Base-by-base conservation (phyloP, 192 early-diverging fungal genomes). In the Coemansia asiatica region DNA sequence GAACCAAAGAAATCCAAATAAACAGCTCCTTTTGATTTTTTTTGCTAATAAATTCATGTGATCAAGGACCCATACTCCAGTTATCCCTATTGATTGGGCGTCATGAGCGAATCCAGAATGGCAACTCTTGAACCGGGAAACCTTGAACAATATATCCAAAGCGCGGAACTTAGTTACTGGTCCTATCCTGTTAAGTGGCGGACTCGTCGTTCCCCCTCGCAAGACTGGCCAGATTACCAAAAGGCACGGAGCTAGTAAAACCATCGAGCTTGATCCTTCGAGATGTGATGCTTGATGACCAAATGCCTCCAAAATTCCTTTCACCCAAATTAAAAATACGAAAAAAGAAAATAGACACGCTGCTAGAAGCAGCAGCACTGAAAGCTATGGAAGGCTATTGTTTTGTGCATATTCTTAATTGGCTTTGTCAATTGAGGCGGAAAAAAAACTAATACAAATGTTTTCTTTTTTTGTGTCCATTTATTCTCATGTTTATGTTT, bases 201-300 rank as follows among this genome's bases (percentile, higher is more conserved):
- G 49, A 48, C 55, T 57, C 50, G 63, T 67, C 77, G 77, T 80
- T 80, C 77, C 77, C 72, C 72, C 72, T 51, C 66, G 78, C 78
- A 27, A 81, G 78, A 81, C 69, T 67, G 68, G 78, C 78, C 78
- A 66, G 69, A 18, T 46, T 22, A 49, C n/a, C 38, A 26, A 49
- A 50, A 7, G 78, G 78, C 78, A 63, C 58, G 78, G 78, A 57
- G 48, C 56, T 62, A 50, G 68, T 81, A 81, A 81, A 81, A 81
- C 78, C 78, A 72, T 81, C 66, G 69, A 67, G 73, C 59, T 66
- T 72, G 78, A 81, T 72, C 73, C 26, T 50, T 69, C 47, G 72
- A 19, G 50, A 73, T 19, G 69, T 62, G 78, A 81, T 64, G 60
- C 60, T 64, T 63, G 73, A 81, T 81, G 78, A 81, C 78, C 78